These are phyloP conservation scores for Sporothrix humicola DNA, from an alignment of 2,329 filamentous ascomycete species.

Conservation along the genomic window DNA sequence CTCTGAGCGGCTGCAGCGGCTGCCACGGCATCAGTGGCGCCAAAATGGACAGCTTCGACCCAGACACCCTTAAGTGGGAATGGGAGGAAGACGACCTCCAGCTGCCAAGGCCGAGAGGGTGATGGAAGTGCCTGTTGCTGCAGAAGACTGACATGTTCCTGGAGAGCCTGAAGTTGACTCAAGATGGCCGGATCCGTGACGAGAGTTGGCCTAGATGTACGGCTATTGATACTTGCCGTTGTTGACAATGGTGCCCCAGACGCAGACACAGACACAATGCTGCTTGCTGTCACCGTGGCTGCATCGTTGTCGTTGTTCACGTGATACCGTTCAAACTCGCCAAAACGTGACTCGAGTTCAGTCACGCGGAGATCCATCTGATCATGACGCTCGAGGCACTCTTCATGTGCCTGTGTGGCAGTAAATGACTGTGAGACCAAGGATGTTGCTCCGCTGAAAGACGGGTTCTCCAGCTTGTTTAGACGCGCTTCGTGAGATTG, in stretches of 20 bases:
- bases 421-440: conserved; percentile 4
- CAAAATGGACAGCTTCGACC: conserved; percentile 57
- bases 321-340: conserved; percentile 62
- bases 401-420: conserved; percentile 62
- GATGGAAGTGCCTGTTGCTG: conserved; percentile 60
- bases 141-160: conserved; percentile 22
- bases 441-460: conserved; percentile 57
- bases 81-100: conserved; percentile 78
- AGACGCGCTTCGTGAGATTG: conserved; percentile 68
- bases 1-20: conserved; percentile 40
- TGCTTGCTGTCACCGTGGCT: conserved; percentile 52
- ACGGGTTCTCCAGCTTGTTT: conserved; percentile 71
- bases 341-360: conserved; percentile 69
- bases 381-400: conserved; percentile 71
- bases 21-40: conserved; percentile 41
- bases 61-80: conserved; percentile 66
- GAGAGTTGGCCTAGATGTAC: background rate
- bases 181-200: conserved; percentile 54
- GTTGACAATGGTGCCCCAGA: conserved; percentile 47
- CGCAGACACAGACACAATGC: conserved; percentile 52
- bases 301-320: conserved; percentile 55
- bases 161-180: conserved; percentile 49
- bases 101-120: conserved; percentile 67
- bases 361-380: conserved; percentile 69
- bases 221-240: conserved; percentile 21